Conservation (phyloP, 495 filamentous ascomycete genomes). For the Gamarada debralockiae region DNA sequence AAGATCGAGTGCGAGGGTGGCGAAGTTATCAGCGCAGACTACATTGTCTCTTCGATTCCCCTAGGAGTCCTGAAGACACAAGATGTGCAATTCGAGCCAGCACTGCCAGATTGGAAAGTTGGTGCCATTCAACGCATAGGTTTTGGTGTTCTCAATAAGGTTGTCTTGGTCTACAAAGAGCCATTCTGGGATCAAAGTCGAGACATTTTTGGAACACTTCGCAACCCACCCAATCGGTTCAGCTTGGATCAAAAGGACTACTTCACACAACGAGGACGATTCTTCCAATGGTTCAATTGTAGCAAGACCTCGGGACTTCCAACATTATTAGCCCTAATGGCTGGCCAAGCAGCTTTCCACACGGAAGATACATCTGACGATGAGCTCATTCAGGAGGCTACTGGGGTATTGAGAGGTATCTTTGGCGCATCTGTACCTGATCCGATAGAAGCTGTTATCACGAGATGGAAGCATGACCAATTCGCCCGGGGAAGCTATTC, state of each 20-base stretch:
- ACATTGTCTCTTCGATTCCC: constrained; percentile 82
- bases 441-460: constrained; percentile 85
- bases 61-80: constrained; percentile 79
- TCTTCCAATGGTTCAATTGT: constrained; percentile 97
- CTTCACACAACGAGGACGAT: constrained; percentile 62
- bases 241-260: constrained; percentile 51
- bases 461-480: constrained; percentile 85
- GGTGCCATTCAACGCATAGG: constrained; percentile 83
- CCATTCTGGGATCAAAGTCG: constrained; percentile 90
- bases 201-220: constrained; percentile 91
- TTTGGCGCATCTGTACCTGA: constrained; percentile 53
- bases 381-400: constrained; percentile 74
- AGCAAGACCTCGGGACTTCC: constrained; percentile 84
- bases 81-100: constrained; percentile 72
- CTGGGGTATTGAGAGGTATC: constrained; percentile 63
- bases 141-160: constrained; percentile 93
- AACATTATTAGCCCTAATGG: constrained; percentile 89
- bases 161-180: constrained; percentile 83
- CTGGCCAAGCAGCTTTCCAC: constrained; percentile 87
- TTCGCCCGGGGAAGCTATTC: constrained; percentile 94
- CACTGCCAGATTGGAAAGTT: constrained; percentile 79
- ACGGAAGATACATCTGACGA: constrained; percentile 73
- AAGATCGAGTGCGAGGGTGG: constrained; percentile 78
- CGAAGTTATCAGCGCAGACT: constrained; percentile 71
- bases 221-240: constrained; percentile 55